phyloP scores from a whole-genome alignment of 2,329 filamentous ascomycete genomes.

The Fusarium praegraminearum region DNA sequence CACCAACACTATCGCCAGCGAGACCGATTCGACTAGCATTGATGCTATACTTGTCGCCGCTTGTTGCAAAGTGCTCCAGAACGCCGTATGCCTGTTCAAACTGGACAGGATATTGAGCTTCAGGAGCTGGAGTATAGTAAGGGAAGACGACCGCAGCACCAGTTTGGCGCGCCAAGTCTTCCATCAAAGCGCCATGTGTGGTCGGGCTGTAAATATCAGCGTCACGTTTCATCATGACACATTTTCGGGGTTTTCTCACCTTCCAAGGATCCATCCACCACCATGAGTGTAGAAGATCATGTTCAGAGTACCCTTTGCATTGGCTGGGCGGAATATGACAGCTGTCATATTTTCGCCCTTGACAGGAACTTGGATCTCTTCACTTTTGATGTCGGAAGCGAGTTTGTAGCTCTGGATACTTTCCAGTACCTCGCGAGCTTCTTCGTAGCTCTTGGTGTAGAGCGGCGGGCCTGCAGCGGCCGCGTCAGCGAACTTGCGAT shows the following conservation, averaged over 20 bases:
- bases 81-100: slow-evolving; percentile 28
- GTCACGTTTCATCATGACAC: rapidly evolving
- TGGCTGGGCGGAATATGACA: slow-evolving; percentile 12
- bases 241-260: background rate
- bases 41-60: slow-evolving; percentile 12
- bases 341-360: slow-evolving; percentile 4
- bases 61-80: slow-evolving; percentile 11
- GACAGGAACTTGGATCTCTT: slow-evolving; percentile 13
- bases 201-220: slow-evolving; percentile 6
- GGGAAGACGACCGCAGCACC: slow-evolving; percentile 28
- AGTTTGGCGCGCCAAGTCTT: slow-evolving; percentile 28
- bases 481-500: slow-evolving; percentile 19
- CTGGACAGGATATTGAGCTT: slow-evolving; percentile 31
- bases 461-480: slow-evolving; percentile 12
- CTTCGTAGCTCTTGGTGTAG: slow-evolving; percentile 28
- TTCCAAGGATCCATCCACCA: slow-evolving; percentile 34
- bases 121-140: slow-evolving; percentile 28
- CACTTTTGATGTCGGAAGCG: background rate
- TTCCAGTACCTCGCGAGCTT: slow-evolving; percentile 29
- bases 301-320: slow-evolving; percentile 8
- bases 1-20: slow-evolving; percentile 31
- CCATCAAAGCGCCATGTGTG: slow-evolving; percentile 25
- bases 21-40: slow-evolving; percentile 11
- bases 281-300: slow-evolving; percentile 37
- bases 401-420: slow-evolving; percentile 23